Conservation (phyloP, 805 yeast genomes). For the Candida ovalis region DNA sequence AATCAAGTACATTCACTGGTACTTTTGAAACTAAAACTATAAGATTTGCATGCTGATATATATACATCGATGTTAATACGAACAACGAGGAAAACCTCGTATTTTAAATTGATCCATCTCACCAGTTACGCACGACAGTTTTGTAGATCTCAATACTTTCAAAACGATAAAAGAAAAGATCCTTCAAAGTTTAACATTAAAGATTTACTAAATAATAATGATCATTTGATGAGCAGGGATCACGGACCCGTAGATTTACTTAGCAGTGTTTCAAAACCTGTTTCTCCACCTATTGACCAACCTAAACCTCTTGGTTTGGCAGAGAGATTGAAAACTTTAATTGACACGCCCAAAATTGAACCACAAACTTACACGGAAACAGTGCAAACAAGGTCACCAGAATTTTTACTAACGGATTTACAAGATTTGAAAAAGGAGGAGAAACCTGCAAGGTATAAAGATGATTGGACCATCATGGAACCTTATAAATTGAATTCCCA, state of each 20-base stretch:
- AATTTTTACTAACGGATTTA: not conserved
- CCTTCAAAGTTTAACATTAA: not conserved
- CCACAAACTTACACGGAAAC: not conserved
- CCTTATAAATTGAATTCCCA: not conserved
- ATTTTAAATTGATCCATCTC: not conserved
- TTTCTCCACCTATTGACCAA: not conserved
- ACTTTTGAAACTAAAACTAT: not conserved
- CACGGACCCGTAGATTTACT: not conserved
- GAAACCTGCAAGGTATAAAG: not conserved
- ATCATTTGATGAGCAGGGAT: not conserved
- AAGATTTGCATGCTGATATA: not conserved
- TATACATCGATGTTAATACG: not conserved
- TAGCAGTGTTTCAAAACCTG: not conserved
- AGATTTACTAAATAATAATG: not conserved
- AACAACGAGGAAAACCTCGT: not conserved
- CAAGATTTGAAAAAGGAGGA: not conserved
- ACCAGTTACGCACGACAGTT: not conserved
- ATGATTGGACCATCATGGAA: not conserved
- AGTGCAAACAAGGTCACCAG: not conserved
- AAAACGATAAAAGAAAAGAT: not conserved
- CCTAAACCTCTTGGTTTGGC: not conserved
- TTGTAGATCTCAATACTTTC: not conserved
- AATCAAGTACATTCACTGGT: too few species aligned
- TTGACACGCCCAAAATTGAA: not conserved
- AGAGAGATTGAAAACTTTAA: not conserved